These are phyloP conservation scores for Ciborinia camelliae DNA, from an alignment of 2,329 filamentous ascomycete species.

Conservation along the genomic window DNA sequence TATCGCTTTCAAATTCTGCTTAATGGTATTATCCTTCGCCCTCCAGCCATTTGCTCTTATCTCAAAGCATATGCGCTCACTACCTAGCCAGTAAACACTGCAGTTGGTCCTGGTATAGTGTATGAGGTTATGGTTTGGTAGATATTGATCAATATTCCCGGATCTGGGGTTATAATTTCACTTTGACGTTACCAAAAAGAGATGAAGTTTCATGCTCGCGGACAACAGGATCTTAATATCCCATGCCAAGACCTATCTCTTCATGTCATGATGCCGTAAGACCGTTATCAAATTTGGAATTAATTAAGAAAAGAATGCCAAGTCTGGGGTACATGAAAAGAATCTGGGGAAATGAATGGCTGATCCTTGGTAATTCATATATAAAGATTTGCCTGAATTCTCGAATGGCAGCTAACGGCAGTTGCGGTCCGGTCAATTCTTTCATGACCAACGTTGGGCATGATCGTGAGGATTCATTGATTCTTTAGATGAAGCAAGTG, in stretches of 20 bases:
- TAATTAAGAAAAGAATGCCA: not conserved
- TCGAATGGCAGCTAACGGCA: slow-evolving; percentile 12
- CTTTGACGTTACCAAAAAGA: not conserved
- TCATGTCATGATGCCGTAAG: not conserved
- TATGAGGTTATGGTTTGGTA: slow-evolving; percentile 33
- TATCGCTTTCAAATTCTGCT: not conserved
- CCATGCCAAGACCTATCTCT: not conserved
- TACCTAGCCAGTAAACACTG: slow-evolving; percentile 17
- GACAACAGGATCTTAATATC: not conserved
- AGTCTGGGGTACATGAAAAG: not conserved
- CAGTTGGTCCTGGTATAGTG: slow-evolving; percentile 36
- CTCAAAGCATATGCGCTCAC: not conserved
- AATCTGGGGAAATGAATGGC: slow-evolving; percentile 1
- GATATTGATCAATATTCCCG: slow-evolving; percentile 49
- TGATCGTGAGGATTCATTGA: not conserved
- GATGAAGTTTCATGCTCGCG: not conserved
- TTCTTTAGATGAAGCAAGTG: not conserved
- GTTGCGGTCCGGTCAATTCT: slow-evolving; percentile 2
- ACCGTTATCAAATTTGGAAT: not conserved
- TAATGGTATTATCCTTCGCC: not conserved
- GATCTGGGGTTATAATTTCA: slow-evolving; percentile 38
- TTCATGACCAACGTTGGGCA: not conserved
- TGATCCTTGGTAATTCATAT: not conserved
- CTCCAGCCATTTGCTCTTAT: not conserved
- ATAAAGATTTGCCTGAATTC: slow-evolving; percentile 17